Conservation (phyloP, 495 filamentous ascomycete genomes). For the Parathielavia appendiculata region DNA sequence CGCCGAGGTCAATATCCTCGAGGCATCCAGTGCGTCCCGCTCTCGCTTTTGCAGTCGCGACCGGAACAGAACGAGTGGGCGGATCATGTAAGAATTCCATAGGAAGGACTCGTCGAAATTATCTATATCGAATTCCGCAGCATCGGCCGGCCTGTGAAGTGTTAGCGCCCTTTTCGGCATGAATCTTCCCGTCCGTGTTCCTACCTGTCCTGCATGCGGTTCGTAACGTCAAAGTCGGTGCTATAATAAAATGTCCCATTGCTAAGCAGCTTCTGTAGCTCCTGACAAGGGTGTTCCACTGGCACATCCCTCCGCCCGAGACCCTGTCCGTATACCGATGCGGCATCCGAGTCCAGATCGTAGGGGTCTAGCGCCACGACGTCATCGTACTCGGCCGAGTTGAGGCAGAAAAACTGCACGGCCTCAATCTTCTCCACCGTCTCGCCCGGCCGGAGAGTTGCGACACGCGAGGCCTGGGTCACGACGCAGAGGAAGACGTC, state of each 20-base stretch:
- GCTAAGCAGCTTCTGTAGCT: constrained; percentile 82
- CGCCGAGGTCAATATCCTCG: constrained; percentile 84
- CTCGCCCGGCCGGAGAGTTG: constrained; percentile 79
- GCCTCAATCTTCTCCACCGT: constrained; percentile 78
- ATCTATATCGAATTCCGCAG: constrained; percentile 67
- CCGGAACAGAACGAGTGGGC: constrained; percentile 82
- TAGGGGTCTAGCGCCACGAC: constrained; percentile 54
- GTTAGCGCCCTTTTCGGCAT: constrained; percentile 15
- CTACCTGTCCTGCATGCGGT: constrained; percentile 85
- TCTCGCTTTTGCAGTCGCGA: constrained; percentile 69
- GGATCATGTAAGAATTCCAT: constrained; percentile 98
- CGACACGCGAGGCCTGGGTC: constrained; percentile 68
- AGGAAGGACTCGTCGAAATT: constrained; percentile 84
- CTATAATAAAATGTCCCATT: constrained; percentile 99
- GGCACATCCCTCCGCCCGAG: constrained; percentile 59
- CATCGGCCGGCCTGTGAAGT: constrained; percentile 44
- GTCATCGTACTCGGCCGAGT: constrained; percentile 75
- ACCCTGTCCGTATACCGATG: constrained; percentile 52
- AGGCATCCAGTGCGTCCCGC: constrained; percentile 68
- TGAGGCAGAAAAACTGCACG: constrained; percentile 92
- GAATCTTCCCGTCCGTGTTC: constrained; percentile 15
- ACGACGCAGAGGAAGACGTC: constrained; percentile 95
- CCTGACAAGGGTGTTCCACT: constrained; percentile 80
- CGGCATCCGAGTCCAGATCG: constrained; percentile 43
- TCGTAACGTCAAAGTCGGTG: constrained; percentile 92